Evolutionary conservation across 306 rosid genomes (phyloP), one percentile per base, ranked within the genome.

Genomic region (Quercus robur): DNA sequence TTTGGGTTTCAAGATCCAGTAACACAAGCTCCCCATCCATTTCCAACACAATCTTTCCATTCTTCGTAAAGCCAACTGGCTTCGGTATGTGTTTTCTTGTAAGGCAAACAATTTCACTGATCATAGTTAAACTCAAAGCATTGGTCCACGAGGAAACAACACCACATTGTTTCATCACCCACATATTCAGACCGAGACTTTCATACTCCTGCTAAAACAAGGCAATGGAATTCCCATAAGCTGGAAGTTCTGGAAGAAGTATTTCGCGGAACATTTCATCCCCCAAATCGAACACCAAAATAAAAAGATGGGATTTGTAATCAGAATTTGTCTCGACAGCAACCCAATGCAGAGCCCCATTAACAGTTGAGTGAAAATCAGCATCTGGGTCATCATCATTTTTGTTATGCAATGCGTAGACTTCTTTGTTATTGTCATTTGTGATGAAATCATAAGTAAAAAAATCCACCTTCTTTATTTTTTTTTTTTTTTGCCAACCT

Each of bases 121-220:
- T 35, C 41, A 46, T 0, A 10, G 15, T 12, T 5, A 9, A 20
- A 62, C 13, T 8, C 5, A 62, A 25, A 17, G 21, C 30, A 11
- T 62, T 84, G 21, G 3, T 75, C 87, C 87, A 84, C 25, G 84
- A 84, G 17, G 56, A 75, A 56, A 54, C 75, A 49, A 71, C 75
- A 54, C 81, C 84, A 44, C 44, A 83, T 28, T 83, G 81, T 67
- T 75, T 79, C 86, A 83, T 83, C 8, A 75, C 49, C 87, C 87
- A 71, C 20, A 71, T 79, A 15, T 71, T 52, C 4, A 62, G 69
- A 57, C 11, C 0, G 1, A 46, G 52, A 46, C 52, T 30, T 46
- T 46, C 52, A 35, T 2, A 12, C 14, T 46, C 14, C 25, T 64
- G 10, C 0, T 35, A 35, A 35, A 70, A 78, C 17, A 76, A 70